Percentiles rank a stretch among this genome's conserved stretches.
These are phyloP conservation scores for Zea mays DNA, from an alignment of 176 grass and related monocot species.

Conservation along the genomic window DNA sequence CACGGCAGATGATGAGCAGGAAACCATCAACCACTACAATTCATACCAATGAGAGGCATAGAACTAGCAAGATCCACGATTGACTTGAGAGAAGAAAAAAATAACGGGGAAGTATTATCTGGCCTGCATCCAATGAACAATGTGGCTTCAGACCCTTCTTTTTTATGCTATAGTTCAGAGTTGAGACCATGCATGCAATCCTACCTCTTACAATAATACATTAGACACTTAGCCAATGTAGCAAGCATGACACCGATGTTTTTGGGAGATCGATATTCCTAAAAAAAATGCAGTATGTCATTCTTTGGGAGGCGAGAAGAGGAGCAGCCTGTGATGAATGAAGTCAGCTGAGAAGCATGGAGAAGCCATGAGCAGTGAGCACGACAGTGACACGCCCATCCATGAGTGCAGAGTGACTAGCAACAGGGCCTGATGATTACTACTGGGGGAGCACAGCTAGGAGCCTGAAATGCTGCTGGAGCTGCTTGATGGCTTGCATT, in stretches of 20 bases:
- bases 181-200: conserved; percentile 22
- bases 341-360: conserved; percentile 46
- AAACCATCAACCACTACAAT: neutral
- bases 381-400: conserved; percentile 1
- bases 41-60: neutral
- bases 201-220: neutral
- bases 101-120: neutral
- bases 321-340: neutral
- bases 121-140: conserved; percentile 9
- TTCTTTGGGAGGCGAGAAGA: neutral
- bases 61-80: neutral
- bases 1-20: conserved; percentile 3
- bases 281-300: neutral
- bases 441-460: neutral
- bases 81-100: neutral
- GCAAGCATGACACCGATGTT: neutral
- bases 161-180: neutral
- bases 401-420: neutral
- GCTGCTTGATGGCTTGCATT: neutral
- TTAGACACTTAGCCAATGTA: conserved; percentile 3
- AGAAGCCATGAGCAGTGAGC: conserved; percentile 17
- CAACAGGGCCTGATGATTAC: conserved; percentile 16
- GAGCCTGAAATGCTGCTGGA: neutral
- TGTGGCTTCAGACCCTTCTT: neutral
- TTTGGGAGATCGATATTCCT: neutral